phyloP scores from a whole-genome alignment of 2,329 filamentous ascomycete species.

The Colletotrichum liaoningense region DNA sequence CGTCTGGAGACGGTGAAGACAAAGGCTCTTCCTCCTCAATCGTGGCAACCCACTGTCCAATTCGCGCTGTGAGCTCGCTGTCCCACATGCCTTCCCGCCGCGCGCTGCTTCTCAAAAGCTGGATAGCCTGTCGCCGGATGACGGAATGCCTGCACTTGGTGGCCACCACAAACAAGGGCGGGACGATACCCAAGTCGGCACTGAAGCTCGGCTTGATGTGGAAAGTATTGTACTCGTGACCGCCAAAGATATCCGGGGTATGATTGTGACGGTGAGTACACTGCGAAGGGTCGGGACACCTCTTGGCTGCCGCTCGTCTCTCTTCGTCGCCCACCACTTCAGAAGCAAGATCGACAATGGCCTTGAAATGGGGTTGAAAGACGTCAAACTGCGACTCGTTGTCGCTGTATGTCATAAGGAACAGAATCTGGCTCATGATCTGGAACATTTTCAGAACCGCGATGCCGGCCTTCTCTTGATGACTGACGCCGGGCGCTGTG shows the following conservation, averaged over 20 bases:
- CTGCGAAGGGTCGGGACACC: slow-evolving; percentile 55
- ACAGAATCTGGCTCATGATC: slow-evolving; percentile 67
- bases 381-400: slow-evolving; percentile 69
- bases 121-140: slow-evolving; percentile 70
- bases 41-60: slow-evolving; percentile 65
- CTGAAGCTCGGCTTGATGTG: slow-evolving; percentile 73
- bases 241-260: slow-evolving; percentile 50
- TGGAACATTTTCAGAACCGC: slow-evolving; percentile 72
- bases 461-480: slow-evolving; percentile 69
- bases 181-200: slow-evolving; percentile 72
- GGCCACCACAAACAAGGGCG: slow-evolving; percentile 73
- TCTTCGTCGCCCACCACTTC: slow-evolving; percentile 72
- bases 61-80: slow-evolving; percentile 66
- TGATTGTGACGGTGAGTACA: slow-evolving; percentile 56
- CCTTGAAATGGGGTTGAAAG: slow-evolving; percentile 62
- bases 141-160: slow-evolving; percentile 72
- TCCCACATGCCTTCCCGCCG: slow-evolving; percentile 79
- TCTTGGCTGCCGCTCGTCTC: slow-evolving; percentile 57
- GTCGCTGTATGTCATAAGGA: slow-evolving; percentile 70
- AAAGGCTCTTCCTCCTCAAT: slow-evolving; percentile 62
- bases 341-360: slow-evolving; percentile 66
- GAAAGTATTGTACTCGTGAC: slow-evolving; percentile 55
- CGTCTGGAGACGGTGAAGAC: slow-evolving; percentile 37
- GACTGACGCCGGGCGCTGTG: slow-evolving; percentile 58
- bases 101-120: slow-evolving; percentile 68